These are phyloP conservation scores for Phytophthora pseudosyringae DNA, from an alignment of 352 stramenopile genomes.

Conservation along the genomic window DNA sequence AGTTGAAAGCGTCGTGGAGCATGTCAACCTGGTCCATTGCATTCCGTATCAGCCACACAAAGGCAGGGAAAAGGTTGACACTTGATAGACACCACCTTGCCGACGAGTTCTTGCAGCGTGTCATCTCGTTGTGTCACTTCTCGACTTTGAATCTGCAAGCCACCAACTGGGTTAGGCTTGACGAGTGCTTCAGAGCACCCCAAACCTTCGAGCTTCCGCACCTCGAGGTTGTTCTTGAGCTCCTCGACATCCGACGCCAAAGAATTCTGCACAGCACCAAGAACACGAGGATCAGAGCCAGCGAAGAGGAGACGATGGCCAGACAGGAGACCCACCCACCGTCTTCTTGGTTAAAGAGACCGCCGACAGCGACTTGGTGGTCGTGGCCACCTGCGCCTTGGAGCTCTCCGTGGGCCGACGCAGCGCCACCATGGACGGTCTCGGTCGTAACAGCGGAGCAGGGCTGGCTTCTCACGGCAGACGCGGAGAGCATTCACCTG, in stretches of 20 bases:
- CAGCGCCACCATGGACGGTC: conserved; percentile 25
- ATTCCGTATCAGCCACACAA: no score
- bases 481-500: neutral
- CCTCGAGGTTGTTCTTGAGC: conserved; percentile 64
- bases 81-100: conserved; percentile 28
- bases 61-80: neutral
- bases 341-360: conserved; percentile 70
- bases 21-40: conserved; percentile 41
- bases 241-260: conserved; percentile 60
- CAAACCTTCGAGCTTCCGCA: conserved; percentile 7
- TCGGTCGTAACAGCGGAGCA: neutral
- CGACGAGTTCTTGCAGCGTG: conserved; percentile 48
- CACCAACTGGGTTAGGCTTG: conserved; percentile 5
- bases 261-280: conserved; percentile 41
- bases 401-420: conserved; percentile 54
- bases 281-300: neutral
- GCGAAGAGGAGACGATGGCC: neutral
- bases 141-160: conserved; percentile 45
- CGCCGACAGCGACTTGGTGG: conserved; percentile 61
- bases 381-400: conserved; percentile 48
- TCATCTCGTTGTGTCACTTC: conserved; percentile 60
- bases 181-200: neutral
- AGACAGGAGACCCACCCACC: conserved; percentile 35
- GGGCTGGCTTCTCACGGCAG: neutral
- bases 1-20: conserved; percentile 62